Evolutionary conservation across 306 rosid genomes (phyloP).

Genomic region (Cajanus cajan): DNA sequence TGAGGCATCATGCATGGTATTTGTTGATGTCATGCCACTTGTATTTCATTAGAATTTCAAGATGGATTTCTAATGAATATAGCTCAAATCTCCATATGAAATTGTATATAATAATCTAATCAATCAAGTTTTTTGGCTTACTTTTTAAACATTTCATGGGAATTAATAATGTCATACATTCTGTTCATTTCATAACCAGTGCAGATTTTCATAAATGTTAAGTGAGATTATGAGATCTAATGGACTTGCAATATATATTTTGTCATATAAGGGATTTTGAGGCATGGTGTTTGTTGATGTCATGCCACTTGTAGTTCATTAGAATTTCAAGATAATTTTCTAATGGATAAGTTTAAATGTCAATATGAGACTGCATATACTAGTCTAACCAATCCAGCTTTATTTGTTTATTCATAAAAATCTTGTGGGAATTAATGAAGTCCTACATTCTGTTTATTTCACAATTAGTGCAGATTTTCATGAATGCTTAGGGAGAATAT

Average conservation of each 20-base stretch:
- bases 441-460: background rate
- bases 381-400: background rate
- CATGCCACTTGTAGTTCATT: background rate
- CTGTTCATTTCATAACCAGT: background rate
- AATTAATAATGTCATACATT: background rate
- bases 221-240: background rate
- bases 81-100: background rate
- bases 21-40: background rate
- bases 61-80: background rate
- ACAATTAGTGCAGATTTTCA: background rate
- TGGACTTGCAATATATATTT: background rate
- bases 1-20: background rate
- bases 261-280: background rate
- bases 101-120: background rate
- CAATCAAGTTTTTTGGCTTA: background rate
- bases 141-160: background rate
- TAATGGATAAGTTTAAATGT: background rate
- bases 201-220: background rate
- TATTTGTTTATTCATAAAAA: background rate
- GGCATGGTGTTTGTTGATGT: background rate
- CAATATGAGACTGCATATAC: background rate
- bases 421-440: background rate
- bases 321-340: background rate
- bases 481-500: background rate
- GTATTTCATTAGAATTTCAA: background rate